These are phyloP conservation scores for Graphium sp. DNA, from an alignment of 2,329 filamentous ascomycete genomes.

Conservation along the genomic window DNA sequence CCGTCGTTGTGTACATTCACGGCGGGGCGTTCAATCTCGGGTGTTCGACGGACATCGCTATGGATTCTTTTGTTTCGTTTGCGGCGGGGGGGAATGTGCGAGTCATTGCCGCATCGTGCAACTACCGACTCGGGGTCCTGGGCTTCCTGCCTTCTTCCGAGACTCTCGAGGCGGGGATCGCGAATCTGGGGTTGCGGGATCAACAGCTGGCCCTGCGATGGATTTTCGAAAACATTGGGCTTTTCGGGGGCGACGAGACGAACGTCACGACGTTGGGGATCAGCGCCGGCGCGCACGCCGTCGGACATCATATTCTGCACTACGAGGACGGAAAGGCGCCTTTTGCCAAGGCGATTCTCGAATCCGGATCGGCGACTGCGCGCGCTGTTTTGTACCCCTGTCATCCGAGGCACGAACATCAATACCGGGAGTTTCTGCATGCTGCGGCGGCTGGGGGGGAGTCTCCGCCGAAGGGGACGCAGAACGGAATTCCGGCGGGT, in stretches of 20 bases:
- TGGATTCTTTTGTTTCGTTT: slow-evolving; percentile 44
- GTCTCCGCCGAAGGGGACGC: slow-evolving; percentile 30
- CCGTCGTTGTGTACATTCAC: slow-evolving; percentile 44
- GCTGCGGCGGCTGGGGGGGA: slow-evolving; percentile 4
- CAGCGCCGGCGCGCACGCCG: slow-evolving; percentile 46
- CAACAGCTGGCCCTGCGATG: slow-evolving; percentile 41
- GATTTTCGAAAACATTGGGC: slow-evolving; percentile 40
- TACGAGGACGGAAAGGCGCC: slow-evolving; percentile 23
- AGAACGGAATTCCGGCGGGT: too few relatives aligned
- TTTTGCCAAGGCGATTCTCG: slow-evolving; percentile 36
- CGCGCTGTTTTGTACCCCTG: slow-evolving; percentile 32
- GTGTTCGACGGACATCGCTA: slow-evolving; percentile 35
- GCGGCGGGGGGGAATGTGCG: slow-evolving; percentile 21
- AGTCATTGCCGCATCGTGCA: slow-evolving; percentile 41
- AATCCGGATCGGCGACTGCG: slow-evolving; percentile 38
- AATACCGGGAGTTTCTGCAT: slow-evolving; percentile 33
- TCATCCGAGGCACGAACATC: slow-evolving; percentile 37
- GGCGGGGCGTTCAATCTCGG: slow-evolving; percentile 46
- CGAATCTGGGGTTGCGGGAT: slow-evolving; percentile 50
- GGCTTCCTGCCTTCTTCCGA: slow-evolving; percentile 47
- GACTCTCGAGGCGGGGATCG: slow-evolving; percentile 22
- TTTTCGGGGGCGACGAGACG: slow-evolving; percentile 40
- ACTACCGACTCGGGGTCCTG: slow-evolving; percentile 48
- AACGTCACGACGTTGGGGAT: slow-evolving; percentile 45
- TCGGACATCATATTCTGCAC: slow-evolving; percentile 50